Percentiles rank a stretch among this genome's conserved stretches.
Conservation (phyloP, 2,329 filamentous ascomycete genomes). For the Domatiomyces globalis region DNA sequence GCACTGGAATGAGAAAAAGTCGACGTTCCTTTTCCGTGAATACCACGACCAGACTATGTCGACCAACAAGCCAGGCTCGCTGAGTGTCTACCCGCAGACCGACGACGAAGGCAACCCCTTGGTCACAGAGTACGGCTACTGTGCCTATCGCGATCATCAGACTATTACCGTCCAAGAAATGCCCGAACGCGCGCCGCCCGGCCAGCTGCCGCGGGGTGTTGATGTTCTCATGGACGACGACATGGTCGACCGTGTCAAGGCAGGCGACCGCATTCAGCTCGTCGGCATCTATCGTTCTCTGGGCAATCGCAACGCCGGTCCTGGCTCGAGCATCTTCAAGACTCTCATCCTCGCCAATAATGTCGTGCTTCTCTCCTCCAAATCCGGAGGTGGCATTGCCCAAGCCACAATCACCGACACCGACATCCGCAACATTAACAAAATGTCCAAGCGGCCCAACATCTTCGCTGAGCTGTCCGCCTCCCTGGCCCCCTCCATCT, state of each 20-base stretch:
- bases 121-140: slow-evolving; percentile 90
- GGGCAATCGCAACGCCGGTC: slow-evolving; percentile 81
- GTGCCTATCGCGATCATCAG: slow-evolving; percentile 90
- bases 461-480: slow-evolving; percentile 87
- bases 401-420: slow-evolving; percentile 87
- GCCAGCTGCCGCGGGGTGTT: slow-evolving; percentile 85
- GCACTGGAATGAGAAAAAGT: slow-evolving; percentile 79
- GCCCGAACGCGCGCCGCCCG: slow-evolving; percentile 89
- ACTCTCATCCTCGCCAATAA: slow-evolving; percentile 91
- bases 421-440: slow-evolving; percentile 98
- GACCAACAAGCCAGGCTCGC: slow-evolving; percentile 66
- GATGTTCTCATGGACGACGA: slow-evolving; percentile 97
- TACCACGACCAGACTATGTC: slow-evolving; percentile 98
- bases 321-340: slow-evolving; percentile 87
- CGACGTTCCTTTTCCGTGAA: slow-evolving; percentile 75
- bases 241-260: slow-evolving; percentile 85
- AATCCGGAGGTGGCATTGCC: slow-evolving; percentile 86
- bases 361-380: slow-evolving; percentile 83
- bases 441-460: slow-evolving; percentile 84
- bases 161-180: slow-evolving; percentile 98
- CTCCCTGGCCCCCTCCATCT: slow-evolving; percentile 90
- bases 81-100: slow-evolving; percentile 85
- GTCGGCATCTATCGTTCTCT: slow-evolving; percentile 93
- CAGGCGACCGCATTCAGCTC: slow-evolving; percentile 86
- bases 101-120: slow-evolving; percentile 87